Percentiles rank a stretch among this genome's conserved stretches.
phyloP scores from a whole-genome alignment of 2,329 filamentous ascomycete genomes.

The Alternaria dauci region DNA sequence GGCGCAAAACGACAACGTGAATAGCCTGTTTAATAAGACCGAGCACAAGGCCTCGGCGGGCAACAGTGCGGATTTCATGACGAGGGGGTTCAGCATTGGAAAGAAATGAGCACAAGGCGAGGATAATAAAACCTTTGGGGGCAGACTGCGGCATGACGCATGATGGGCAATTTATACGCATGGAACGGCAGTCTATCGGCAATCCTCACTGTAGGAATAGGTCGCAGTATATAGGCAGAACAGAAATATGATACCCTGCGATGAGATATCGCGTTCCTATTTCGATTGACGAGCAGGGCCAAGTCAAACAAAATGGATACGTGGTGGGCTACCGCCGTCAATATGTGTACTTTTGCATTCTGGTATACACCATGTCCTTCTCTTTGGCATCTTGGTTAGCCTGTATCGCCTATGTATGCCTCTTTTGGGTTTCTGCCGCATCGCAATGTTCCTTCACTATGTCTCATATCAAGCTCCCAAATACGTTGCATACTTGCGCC shows the following conservation, averaged over 20 bases:
- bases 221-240: neutral
- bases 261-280: neutral
- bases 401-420: neutral
- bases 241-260: slow-evolving; percentile 4
- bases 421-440: neutral
- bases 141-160: neutral
- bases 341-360: neutral
- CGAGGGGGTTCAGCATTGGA: slow-evolving; percentile 56
- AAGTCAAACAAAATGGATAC: neutral
- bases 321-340: neutral
- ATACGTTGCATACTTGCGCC: neutral
- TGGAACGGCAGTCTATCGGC: neutral
- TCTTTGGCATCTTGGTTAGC: neutral
- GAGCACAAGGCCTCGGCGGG: slow-evolving; percentile 46
- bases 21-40: slow-evolving; percentile 56
- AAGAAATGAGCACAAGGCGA: slow-evolving; percentile 28
- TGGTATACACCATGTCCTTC: neutral
- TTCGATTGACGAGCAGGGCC: neutral
- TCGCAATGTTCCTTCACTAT: neutral
- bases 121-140: neutral
- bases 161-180: neutral
- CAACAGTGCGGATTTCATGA: slow-evolving; percentile 61
- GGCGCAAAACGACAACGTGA: slow-evolving; percentile 61
- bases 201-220: neutral
- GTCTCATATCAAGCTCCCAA: neutral